Percentiles rank a stretch among this genome's conserved stretches.
These are phyloP conservation scores for Nitzschia putrida DNA, from an alignment of 108 stramenopile genomes.

Conservation along the genomic window DNA sequence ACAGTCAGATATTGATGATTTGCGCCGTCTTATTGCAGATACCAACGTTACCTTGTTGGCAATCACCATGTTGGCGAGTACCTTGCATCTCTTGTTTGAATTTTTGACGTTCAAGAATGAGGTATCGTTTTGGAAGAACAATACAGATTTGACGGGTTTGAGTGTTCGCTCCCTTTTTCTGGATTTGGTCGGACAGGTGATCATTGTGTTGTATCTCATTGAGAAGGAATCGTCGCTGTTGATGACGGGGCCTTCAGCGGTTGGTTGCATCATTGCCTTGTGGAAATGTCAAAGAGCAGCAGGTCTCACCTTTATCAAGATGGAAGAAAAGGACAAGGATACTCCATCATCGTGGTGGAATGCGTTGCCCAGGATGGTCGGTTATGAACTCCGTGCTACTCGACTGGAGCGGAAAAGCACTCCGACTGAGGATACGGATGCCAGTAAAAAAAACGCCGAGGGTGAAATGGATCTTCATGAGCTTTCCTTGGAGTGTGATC, in stretches of 20 bases:
- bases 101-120: conserved; percentile 93
- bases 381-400: conserved; percentile 72
- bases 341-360: conserved; percentile 52
- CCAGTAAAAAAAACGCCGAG: too few species aligned
- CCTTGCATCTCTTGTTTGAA: conserved; percentile 92
- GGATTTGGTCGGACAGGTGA: conserved; percentile 86
- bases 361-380: conserved; percentile 58
- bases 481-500: conserved; percentile 83
- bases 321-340: conserved; percentile 22
- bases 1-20: conserved; percentile 91
- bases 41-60: conserved; percentile 84
- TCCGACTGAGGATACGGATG: too few species aligned
- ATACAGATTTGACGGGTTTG: conserved; percentile 88
- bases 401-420: conserved; percentile 38
- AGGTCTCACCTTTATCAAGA: conserved; percentile 61
- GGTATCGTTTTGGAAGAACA: conserved; percentile 90
- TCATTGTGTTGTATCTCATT: conserved; percentile 88
- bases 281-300: conserved; percentile 84
- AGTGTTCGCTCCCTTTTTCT: conserved; percentile 80
- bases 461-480: conserved; percentile 49
- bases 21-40: conserved; percentile 50
- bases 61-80: conserved; percentile 89
- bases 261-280: conserved; percentile 78
- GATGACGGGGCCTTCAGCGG: conserved; percentile 80
- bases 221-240: conserved; percentile 86